Evolutionary conservation across 176 grass and related monocot species (phyloP).

Genomic region (Oryza australiensis): DNA sequence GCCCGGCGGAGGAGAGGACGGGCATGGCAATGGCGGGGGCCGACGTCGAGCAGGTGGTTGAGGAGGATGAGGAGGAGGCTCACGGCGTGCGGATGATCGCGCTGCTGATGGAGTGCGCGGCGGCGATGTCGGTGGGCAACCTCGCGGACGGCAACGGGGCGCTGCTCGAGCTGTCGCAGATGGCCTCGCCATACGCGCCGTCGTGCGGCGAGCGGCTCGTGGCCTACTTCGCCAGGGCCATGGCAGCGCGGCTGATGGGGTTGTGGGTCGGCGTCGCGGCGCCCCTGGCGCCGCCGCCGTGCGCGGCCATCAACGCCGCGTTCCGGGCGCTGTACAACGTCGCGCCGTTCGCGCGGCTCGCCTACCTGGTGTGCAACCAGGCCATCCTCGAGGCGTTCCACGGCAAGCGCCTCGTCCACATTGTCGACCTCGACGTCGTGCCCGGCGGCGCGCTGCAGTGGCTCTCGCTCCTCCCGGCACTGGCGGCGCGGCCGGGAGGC

Average conservation of each 20-base stretch:
- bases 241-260: slow-evolving; percentile 51
- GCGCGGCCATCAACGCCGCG: slow-evolving; percentile 38
- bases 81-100: slow-evolving; percentile 54
- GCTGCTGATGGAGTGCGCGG: slow-evolving; percentile 61
- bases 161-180: slow-evolving; percentile 57
- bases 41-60: slow-evolving; percentile 14
- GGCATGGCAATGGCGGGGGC: background rate
- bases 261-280: slow-evolving; percentile 54
- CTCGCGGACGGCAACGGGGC: slow-evolving; percentile 44
- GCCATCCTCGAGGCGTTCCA: slow-evolving; percentile 49
- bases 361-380: slow-evolving; percentile 52
- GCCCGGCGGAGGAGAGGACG: background rate
- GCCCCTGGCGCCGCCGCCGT: slow-evolving; percentile 21
- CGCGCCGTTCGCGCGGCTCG: slow-evolving; percentile 38
- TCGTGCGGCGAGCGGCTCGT: slow-evolving; percentile 66
- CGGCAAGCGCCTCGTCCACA: slow-evolving; percentile 34
- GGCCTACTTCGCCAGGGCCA: slow-evolving; percentile 59
- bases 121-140: slow-evolving; percentile 56
- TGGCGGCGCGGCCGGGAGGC: slow-evolving; percentile 34
- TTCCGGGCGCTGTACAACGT: slow-evolving; percentile 60
- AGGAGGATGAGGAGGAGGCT: slow-evolving; percentile 8
- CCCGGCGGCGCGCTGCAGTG: slow-evolving; percentile 63
- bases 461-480: slow-evolving; percentile 53
- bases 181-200: slow-evolving; percentile 53
- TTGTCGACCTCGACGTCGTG: slow-evolving; percentile 62